Base-by-base conservation (phyloP, 202 grass and related monocot genomes). In the Cymbopogon flexuosus region DNA sequence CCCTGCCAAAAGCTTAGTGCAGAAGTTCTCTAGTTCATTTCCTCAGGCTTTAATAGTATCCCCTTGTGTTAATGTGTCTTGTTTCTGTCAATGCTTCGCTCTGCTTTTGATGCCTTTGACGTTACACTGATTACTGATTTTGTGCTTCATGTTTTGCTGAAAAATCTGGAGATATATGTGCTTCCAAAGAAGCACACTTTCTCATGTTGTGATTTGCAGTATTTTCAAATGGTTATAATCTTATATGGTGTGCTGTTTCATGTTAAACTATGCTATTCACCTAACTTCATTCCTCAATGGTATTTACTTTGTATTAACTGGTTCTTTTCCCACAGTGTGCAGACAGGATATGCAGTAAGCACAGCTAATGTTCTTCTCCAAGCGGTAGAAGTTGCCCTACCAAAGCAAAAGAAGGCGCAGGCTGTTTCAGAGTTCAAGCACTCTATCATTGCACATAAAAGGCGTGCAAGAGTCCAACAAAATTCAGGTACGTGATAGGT, bases 401-500 rank as follows among this genome's bases (percentile, higher is more conserved):
- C 90, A 41, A 98, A 91, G 81, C 95, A 98, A 70, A 98, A 93
- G 62, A 98, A 93, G 73, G 76, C 86, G 14, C 73, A 88, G 66
- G 88, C 84, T 81, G 64, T 77, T 86, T 93, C 92, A 65, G 92
- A 98, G 84, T 98, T 93, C 60, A 98, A 93, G 82, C 84, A 57
- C 64, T 92, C 88, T 5, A 72, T 87, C 62, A 66, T 98, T 78
- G 72, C 84, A 29, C 84, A 97, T 81, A 93, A 93, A 72, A 91
- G 95, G 39, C 92, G 76, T 24, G 47, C 88, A 62, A 91, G 74
- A 81, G 77, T 86, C 76, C 78, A 84, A 64, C 51, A 87, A 61
- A 82, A 88, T 62, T 65, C 63, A 83, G 88, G 95, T 89, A 83
- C 4, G 1, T 47, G 23, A 35, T 18, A 40, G 13, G 70, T 13